phyloP scores from a whole-genome alignment of 148 eudicot species.

The Rhododendron simsii region DNA sequence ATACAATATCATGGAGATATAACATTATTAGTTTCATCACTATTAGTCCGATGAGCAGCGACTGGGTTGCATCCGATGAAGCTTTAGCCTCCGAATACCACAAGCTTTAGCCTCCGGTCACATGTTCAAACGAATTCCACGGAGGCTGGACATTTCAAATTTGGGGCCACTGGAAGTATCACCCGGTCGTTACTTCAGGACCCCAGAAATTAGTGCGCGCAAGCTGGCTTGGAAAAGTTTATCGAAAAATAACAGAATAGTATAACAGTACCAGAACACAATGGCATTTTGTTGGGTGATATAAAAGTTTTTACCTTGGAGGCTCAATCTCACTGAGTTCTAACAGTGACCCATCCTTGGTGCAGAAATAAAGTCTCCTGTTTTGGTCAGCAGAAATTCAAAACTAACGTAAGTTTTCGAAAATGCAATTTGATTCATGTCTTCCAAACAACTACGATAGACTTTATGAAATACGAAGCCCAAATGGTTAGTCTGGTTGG shows the following conservation, averaged over 20 bases:
- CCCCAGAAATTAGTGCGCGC: not conserved
- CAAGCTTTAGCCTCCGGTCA: not conserved
- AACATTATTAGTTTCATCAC: not conserved
- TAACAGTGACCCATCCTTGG: constrained; percentile 54
- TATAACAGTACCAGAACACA: not conserved
- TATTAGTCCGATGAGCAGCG: not conserved
- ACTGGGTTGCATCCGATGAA: not conserved
- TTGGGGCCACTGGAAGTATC: too few species aligned
- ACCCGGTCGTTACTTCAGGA: too few species aligned
- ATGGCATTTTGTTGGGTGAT: not conserved
- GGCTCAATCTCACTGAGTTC: constrained; percentile 62
- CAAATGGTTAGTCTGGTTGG: not conserved
- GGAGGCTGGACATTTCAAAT: too few species aligned
- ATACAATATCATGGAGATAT: too few species aligned
- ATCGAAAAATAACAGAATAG: not conserved
- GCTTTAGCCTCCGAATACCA: not conserved
- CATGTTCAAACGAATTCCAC: too few species aligned
- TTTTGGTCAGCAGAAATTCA: constrained; percentile 23
- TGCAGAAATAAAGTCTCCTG: constrained; percentile 87
- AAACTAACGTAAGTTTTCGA: constrained; percentile 12
- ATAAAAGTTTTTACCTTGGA: constrained; percentile 43
- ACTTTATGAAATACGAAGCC: not conserved
- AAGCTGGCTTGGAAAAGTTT: not conserved
- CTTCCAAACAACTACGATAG: not conserved
- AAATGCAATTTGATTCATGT: constrained; percentile 10